Conservation (phyloP, 129 eudicot genomes). For the Pseudognaphalium luteoalbum region DNA sequence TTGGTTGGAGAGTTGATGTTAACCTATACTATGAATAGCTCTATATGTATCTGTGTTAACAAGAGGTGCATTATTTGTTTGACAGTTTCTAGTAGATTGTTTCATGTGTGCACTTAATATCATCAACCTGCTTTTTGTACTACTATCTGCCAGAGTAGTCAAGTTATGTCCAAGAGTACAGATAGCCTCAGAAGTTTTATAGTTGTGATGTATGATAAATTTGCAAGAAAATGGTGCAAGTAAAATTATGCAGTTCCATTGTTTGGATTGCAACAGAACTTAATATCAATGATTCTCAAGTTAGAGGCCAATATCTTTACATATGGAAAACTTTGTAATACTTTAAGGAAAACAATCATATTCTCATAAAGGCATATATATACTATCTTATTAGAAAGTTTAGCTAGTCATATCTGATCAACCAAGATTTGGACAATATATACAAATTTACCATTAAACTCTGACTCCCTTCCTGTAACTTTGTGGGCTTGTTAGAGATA, state of each 20-base stretch:
- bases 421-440: neutral
- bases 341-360: neutral
- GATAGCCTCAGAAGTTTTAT: neutral
- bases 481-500: neutral
- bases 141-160: neutral
- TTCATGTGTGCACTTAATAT: no score
- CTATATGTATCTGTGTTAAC: no score
- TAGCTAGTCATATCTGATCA: neutral
- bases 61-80: no score
- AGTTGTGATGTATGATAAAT: conserved; percentile 3
- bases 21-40: no score
- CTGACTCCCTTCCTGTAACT: neutral
- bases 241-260: neutral
- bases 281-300: neutral
- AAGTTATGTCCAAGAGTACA: no score
- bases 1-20: no score
- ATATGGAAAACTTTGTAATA: neutral
- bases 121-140: no score
- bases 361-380: neutral
- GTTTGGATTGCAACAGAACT: neutral
- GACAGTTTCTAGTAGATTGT: no score
- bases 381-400: neutral
- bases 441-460: neutral
- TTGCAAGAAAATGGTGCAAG: neutral
- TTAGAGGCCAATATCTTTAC: neutral